Conservation (phyloP, 2,329 filamentous ascomycete species). For the Cordyceps sp. region DNA sequence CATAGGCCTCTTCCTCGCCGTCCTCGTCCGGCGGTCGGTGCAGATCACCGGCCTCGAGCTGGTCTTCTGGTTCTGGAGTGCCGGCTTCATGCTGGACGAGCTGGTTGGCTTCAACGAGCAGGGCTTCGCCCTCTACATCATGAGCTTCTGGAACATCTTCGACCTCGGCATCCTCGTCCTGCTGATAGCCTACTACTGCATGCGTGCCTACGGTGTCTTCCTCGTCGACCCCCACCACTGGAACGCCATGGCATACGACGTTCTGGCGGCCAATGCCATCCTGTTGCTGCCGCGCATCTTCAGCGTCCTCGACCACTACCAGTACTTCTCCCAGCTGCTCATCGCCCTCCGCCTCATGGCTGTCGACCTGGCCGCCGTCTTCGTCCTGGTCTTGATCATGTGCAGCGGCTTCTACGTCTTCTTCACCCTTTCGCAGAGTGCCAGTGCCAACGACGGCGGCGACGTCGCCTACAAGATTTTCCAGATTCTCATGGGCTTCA, state of each 20-base stretch:
- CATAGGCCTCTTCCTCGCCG: slow-evolving; percentile 70
- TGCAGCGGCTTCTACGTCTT: slow-evolving; percentile 95
- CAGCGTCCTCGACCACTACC: slow-evolving; percentile 84
- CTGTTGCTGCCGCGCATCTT: slow-evolving; percentile 82
- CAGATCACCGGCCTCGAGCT: slow-evolving; percentile 74
- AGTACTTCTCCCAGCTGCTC: slow-evolving; percentile 86
- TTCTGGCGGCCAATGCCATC: slow-evolving; percentile 82
- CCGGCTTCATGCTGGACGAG: slow-evolving; percentile 92
- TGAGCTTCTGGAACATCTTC: slow-evolving; percentile 96
- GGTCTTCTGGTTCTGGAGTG: slow-evolving; percentile 95
- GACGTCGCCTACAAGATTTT: slow-evolving; percentile 83
- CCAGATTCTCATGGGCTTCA: slow-evolving; percentile 91
- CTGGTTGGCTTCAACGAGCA: slow-evolving; percentile 93
- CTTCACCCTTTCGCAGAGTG: slow-evolving; percentile 64
- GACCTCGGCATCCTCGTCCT: slow-evolving; percentile 79
- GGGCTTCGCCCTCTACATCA: slow-evolving; percentile 88
- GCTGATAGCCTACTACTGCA: slow-evolving; percentile 75
- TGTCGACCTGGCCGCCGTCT: slow-evolving; percentile 70
- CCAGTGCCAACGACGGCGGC: slow-evolving; percentile 49
- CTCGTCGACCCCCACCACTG: slow-evolving; percentile 58
- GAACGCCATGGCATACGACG: slow-evolving; percentile 79
- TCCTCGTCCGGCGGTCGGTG: slow-evolving; percentile 58
- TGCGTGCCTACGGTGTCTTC: slow-evolving; percentile 77
- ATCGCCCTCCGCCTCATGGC: slow-evolving; percentile 94
- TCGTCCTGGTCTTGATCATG: slow-evolving; percentile 67